Evolutionary conservation across 495 filamentous ascomycete genomes (phyloP).

Genomic region (Trichocladium uniseriatum): DNA sequence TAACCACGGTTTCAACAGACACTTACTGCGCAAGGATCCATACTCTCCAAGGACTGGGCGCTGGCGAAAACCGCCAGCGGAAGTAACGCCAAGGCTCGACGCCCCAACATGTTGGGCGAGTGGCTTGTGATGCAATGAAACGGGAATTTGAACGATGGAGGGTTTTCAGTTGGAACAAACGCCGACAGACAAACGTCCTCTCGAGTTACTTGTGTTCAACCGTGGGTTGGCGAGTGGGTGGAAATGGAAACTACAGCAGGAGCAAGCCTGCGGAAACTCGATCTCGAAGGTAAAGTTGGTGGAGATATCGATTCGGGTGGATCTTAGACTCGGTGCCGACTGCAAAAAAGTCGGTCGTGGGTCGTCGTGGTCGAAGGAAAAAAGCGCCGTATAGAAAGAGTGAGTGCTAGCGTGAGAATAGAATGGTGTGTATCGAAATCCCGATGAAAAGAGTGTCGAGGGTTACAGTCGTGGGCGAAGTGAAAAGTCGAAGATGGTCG

Average conservation of each 20-base stretch:
- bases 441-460: constrained; percentile 7
- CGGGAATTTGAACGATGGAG: background rate
- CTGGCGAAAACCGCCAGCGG: constrained; percentile 12
- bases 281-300: no score
- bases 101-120: constrained; percentile 16
- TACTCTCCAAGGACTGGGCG: constrained; percentile 18
- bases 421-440: background rate
- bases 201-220: no score
- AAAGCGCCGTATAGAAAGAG: constrained; percentile 2
- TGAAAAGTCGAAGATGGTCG: background rate
- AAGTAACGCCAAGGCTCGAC: constrained; percentile 17
- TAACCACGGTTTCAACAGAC: background rate
- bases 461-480: background rate
- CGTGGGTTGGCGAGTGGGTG: no score
- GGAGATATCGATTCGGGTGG: no score
- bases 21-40: constrained; percentile 23
- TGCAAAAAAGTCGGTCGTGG: background rate
- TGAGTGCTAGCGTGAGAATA: constrained; percentile 9
- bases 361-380: background rate
- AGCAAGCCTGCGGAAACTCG: no score
- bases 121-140: background rate
- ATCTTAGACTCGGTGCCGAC: no score
- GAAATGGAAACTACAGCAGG: no score
- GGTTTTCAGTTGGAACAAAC: no score
- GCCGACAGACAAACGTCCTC: no score